Evolutionary conservation across 495 filamentous ascomycete species (phyloP).

Genomic region (Bathelium albidoporum): DNA sequence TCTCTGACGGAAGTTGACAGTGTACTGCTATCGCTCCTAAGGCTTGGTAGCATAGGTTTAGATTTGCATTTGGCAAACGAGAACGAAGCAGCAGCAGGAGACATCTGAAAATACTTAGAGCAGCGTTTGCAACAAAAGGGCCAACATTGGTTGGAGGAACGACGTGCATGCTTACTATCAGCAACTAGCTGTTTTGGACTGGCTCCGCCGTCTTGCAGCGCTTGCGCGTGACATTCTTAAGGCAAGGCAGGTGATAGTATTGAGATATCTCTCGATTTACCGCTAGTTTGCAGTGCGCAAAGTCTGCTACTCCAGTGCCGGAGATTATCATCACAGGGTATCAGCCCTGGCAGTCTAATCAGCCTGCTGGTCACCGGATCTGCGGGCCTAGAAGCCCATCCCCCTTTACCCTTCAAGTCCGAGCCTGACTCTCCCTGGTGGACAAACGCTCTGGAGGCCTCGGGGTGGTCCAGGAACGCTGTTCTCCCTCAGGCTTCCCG

Average conservation of each 20-base stretch:
- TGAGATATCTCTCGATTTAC: background rate
- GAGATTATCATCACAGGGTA: background rate
- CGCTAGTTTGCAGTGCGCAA: too few relatives aligned
- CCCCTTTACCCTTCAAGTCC: too few relatives aligned
- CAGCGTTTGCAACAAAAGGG: background rate
- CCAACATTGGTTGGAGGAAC: background rate
- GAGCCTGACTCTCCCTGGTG: background rate
- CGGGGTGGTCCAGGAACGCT: background rate
- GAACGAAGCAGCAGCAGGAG: too few relatives aligned
- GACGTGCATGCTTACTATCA: background rate
- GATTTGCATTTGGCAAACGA: too few relatives aligned
- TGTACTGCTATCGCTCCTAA: too few relatives aligned
- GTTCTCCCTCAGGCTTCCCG: too few relatives aligned
- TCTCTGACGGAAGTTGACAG: too few relatives aligned
- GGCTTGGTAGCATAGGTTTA: too few relatives aligned
- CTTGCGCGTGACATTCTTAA: background rate
- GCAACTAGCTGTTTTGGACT: background rate
- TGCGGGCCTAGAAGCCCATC: too few relatives aligned
- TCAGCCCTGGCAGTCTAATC: background rate
- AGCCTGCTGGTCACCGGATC: background rate
- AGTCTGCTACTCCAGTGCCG: background rate
- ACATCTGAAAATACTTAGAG: too few relatives aligned
- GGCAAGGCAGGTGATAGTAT: background rate
- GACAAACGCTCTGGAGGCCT: background rate
- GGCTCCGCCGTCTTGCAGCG: background rate